Base-by-base conservation (phyloP, 1,284 basidiomycete genomes). In the Lignosus rhinocerotis region DNA sequence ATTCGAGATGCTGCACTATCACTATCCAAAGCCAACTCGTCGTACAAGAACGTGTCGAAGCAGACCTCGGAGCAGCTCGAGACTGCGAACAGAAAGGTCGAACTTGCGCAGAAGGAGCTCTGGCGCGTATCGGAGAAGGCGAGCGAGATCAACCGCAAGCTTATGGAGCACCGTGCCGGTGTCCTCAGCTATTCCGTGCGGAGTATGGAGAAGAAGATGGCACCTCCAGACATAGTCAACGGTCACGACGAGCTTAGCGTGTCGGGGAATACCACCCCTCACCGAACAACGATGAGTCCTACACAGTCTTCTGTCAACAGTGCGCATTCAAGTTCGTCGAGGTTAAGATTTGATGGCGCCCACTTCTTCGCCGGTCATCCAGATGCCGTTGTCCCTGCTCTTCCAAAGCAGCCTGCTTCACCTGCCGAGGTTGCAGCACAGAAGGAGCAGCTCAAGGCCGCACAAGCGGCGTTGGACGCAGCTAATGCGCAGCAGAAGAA, bases 281-380 rank as follows among this genome's bases (percentile, higher is more conserved):
- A 74, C 62, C 73, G 80, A 17, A 81, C 71, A 58, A 79, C 81
- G 25, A 76, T 82, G 67, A 86, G 83, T 64, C 81, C 85, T 0
- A 75, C 80, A 5, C 73, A 73, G 9, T 82, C 84, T 1, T 75
- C 78, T 21, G 72, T 75, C 54, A 81, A 79, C 30, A 77, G 75
- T 48, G 63, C 53, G 17, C 57, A 49, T 14, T 64, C 77, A 2
- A 77, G 80, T 19, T 72, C 79, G 1, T 61, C 70, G 10, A 73
- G 79, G 12, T 75, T 80, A 10, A 76, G 82, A 43, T 92, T 93
- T 66, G 88, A 91, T 54, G 90, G 90, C n/a, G 84, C 86, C 1
- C 90, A 93, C 74, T 77, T 92, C 49, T 92, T 92, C 64, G 89
- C 90, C 0, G 90, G 90, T 0, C 89, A 93, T 63, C 84, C 80